Percentiles rank a stretch among this genome's conserved stretches.
These are phyloP conservation scores for Antrodiella citrinella DNA, from an alignment of 768 basidiomycete genomes.

Conservation along the genomic window DNA sequence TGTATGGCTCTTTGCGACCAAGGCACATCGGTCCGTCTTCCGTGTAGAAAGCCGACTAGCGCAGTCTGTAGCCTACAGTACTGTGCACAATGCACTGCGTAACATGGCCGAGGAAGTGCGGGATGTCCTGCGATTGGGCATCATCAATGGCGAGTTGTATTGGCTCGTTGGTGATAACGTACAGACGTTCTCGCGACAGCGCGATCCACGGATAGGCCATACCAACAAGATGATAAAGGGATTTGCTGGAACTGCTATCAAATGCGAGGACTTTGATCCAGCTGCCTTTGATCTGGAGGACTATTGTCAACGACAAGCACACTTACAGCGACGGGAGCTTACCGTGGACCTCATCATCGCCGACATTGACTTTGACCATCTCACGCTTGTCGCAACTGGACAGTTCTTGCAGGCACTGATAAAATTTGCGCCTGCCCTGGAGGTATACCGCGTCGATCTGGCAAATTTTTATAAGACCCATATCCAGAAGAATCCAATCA, in stretches of 20 bases:
- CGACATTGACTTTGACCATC: slow-evolving; percentile 7
- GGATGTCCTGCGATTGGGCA: background rate
- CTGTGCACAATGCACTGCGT: slow-evolving; percentile 2
- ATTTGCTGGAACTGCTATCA: slow-evolving; percentile 9
- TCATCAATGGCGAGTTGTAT: background rate
- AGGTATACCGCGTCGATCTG: background rate
- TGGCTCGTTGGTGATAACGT: slow-evolving; percentile 12
- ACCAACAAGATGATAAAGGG: slow-evolving; percentile 14
- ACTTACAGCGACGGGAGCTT: slow-evolving; percentile 2
- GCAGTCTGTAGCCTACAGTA: slow-evolving; percentile 5
- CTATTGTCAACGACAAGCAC: background rate
- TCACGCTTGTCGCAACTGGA: background rate
- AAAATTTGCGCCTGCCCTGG: slow-evolving; percentile 6
- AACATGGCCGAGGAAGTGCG: slow-evolving; percentile 4
- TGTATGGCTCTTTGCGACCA: slow-evolving; percentile 7
- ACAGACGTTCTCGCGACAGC: slow-evolving; percentile 7
- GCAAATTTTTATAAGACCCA: background rate
- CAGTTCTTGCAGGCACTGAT: slow-evolving; percentile 7
- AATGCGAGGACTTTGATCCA: slow-evolving; percentile 4
- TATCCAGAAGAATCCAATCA: background rate
- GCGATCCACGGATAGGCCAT: slow-evolving; percentile 7
- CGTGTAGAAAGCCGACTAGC: slow-evolving; percentile 12
- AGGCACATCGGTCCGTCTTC: slow-evolving; percentile 11
- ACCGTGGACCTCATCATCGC: slow-evolving; percentile 2
- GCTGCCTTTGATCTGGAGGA: slow-evolving; percentile 5